These are phyloP conservation scores for Alternaria longipes DNA, from an alignment of 2,329 filamentous ascomycete species.

Conservation along the genomic window DNA sequence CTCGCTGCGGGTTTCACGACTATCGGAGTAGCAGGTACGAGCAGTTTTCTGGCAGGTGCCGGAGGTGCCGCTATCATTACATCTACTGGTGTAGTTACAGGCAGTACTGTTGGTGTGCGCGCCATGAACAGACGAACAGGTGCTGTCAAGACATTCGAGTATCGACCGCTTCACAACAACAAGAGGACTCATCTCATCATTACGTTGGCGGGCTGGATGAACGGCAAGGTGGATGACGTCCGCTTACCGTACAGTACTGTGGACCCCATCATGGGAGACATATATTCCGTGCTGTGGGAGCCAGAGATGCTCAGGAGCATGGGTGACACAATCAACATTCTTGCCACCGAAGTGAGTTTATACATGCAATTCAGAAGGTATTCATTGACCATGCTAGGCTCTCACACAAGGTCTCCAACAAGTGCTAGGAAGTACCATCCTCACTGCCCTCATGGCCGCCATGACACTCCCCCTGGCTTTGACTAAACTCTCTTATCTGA, in stretches of 20 bases:
- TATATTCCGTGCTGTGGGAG: slow-evolving; percentile 97
- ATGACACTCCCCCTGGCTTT: slow-evolving; percentile 91
- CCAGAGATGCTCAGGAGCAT: slow-evolving; percentile 98
- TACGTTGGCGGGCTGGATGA: slow-evolving; percentile 98
- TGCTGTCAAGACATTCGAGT: slow-evolving; percentile 95
- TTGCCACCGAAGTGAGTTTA: slow-evolving; percentile 85
- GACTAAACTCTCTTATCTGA: slow-evolving; percentile 92
- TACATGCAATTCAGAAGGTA: slow-evolving; percentile 22
- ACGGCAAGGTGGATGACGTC: slow-evolving; percentile 95
- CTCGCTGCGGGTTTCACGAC: slow-evolving; percentile 94
- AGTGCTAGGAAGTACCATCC: slow-evolving; percentile 87
- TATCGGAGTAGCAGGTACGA: slow-evolving; percentile 89
- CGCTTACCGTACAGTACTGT: slow-evolving; percentile 95
- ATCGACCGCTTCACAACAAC: slow-evolving; percentile 95
- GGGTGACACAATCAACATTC: slow-evolving; percentile 97
- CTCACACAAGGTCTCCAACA: slow-evolving; percentile 96
- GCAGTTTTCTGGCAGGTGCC: slow-evolving; percentile 87
- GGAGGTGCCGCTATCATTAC: slow-evolving; percentile 95
- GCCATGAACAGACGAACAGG: slow-evolving; percentile 90
- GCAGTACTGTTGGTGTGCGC: slow-evolving; percentile 83
- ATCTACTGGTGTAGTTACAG: slow-evolving; percentile 84
- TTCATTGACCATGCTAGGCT: slow-evolving; percentile 66
- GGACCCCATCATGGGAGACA: slow-evolving; percentile 96
- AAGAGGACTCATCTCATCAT: slow-evolving; percentile 96
- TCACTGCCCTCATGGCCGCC: slow-evolving; percentile 90